Evolutionary conservation across 768 basidiomycete species (phyloP).

Genomic region (Rhodotorula taiwanensis): DNA sequence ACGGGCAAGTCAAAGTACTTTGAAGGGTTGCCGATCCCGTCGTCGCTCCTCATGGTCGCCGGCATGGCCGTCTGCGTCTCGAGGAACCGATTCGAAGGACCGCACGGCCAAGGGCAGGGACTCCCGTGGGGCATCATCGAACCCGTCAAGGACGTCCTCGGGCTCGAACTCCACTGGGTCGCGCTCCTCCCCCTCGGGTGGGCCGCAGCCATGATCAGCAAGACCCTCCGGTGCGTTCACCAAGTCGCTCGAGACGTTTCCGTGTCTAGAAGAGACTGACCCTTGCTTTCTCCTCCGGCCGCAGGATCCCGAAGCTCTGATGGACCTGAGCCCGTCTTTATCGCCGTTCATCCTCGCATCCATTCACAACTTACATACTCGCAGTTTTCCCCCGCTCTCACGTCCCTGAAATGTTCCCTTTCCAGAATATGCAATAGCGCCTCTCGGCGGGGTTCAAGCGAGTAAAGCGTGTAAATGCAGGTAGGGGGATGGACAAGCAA

Average conservation of each 20-base stretch:
- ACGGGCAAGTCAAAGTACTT: conserved; percentile 89
- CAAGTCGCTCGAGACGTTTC: background rate
- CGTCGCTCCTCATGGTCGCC: conserved; percentile 70
- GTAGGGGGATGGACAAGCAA: too few relatives aligned
- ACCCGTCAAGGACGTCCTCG: conserved; percentile 40
- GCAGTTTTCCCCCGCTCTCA: too few relatives aligned
- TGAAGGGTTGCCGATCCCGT: conserved; percentile 95
- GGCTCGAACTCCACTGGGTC: conserved; percentile 67
- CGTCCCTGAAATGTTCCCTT: too few relatives aligned
- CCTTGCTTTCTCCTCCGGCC: background rate
- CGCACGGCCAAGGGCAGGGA: conserved; percentile 54
- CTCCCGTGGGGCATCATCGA: conserved; percentile 48
- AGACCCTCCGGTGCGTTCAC: conserved; percentile 58
- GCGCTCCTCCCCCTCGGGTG: conserved; percentile 71
- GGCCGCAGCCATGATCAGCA: conserved; percentile 97
- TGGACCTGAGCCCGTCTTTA: background rate
- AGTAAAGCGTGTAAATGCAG: too few relatives aligned
- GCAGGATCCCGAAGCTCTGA: conserved; percentile 9
- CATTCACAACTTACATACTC: too few relatives aligned
- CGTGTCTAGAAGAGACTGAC: background rate
- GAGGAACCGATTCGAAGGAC: conserved; percentile 5
- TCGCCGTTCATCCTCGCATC: too few relatives aligned
- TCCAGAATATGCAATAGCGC: too few relatives aligned
- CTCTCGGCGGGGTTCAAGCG: too few relatives aligned
- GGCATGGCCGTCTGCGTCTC: conserved; percentile 62